These are phyloP conservation scores for Mucor sp. DNA, from an alignment of 371 early-diverging fungal genomes.

Conservation along the genomic window DNA sequence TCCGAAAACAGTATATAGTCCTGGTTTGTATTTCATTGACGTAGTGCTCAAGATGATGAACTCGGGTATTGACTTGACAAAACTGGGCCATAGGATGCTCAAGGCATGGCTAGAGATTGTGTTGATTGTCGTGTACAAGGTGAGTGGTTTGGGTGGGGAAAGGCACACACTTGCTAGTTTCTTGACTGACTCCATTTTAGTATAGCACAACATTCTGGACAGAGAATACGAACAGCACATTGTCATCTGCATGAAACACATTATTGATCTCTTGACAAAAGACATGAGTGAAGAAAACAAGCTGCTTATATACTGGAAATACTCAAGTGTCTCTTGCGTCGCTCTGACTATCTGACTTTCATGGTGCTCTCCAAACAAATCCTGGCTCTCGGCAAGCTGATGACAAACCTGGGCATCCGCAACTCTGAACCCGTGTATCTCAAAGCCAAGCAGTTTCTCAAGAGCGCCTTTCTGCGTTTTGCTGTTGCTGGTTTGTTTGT, in stretches of 20 bases:
- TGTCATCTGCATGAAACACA: conserved; percentile 50
- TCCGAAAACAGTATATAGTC: conserved; percentile 50
- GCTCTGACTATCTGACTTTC: conserved; percentile 63
- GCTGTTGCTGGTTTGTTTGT: conserved; percentile 66
- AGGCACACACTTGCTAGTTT: too few relatives aligned
- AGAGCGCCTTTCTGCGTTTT: conserved; percentile 61
- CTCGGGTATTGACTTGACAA: conserved; percentile 45
- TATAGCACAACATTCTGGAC: conserved; percentile 56
- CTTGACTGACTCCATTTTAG: too few relatives aligned
- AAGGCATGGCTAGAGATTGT: conserved; percentile 61
- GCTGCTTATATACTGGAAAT: conserved; percentile 57
- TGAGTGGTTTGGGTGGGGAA: too few relatives aligned
- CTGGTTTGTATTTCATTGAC: conserved; percentile 51
- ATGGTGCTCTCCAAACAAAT: conserved; percentile 64
- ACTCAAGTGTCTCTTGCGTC: conserved; percentile 52
- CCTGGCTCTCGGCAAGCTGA: conserved; percentile 56
- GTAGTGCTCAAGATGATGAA: conserved; percentile 52
- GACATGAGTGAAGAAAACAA: conserved; percentile 65
- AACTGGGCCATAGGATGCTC: conserved; percentile 48
- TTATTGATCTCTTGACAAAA: conserved; percentile 44
- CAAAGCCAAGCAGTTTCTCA: conserved; percentile 60
- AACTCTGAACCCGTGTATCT: conserved; percentile 55
- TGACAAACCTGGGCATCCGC: conserved; percentile 51
- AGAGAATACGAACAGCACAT: conserved; percentile 41
- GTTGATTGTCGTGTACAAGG: conserved; percentile 63